A percentile compares a stretch with the other conserved stretches of the same genome.
Conservation (phyloP, 495 filamentous ascomycete species). For the Lindgomyces ingoldianus region DNA sequence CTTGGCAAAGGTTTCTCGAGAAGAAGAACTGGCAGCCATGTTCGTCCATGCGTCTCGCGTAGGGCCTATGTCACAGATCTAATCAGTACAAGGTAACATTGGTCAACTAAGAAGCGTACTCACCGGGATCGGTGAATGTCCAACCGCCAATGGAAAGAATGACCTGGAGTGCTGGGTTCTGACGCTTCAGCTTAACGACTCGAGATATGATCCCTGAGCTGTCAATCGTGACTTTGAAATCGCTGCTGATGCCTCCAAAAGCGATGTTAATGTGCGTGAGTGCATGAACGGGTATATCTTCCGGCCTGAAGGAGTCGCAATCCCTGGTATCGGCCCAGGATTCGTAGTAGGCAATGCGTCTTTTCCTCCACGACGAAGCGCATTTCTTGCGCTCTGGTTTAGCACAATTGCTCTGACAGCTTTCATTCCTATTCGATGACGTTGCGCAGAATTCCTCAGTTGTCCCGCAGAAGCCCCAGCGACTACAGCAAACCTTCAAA, state of each 20-base stretch:
- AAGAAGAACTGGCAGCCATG: constrained; percentile 8
- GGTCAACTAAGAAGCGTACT: no score
- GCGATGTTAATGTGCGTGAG: neutral
- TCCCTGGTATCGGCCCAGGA: neutral
- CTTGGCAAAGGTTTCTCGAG: constrained; percentile 50
- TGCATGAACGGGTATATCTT: neutral
- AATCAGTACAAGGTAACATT: no score
- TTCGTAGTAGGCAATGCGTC: neutral
- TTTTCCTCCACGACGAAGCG: neutral
- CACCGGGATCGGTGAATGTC: constrained; percentile 10
- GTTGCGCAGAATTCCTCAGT: neutral
- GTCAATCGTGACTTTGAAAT: neutral
- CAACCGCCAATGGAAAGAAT: constrained; percentile 19
- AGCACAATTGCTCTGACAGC: neutral
- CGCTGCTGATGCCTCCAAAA: neutral
- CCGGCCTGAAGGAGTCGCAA: neutral
- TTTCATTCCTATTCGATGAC: no score
- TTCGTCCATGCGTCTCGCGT: neutral
- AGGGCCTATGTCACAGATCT: no score
- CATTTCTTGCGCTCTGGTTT: neutral
- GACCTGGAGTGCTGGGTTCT: neutral
- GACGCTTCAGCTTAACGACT: neutral
- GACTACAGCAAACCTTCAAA: neutral
- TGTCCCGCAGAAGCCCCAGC: neutral
- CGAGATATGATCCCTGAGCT: neutral